Evolutionary conservation across 2,329 filamentous ascomycete genomes (phyloP).

Genomic region (Fusarium verticillioides): DNA sequence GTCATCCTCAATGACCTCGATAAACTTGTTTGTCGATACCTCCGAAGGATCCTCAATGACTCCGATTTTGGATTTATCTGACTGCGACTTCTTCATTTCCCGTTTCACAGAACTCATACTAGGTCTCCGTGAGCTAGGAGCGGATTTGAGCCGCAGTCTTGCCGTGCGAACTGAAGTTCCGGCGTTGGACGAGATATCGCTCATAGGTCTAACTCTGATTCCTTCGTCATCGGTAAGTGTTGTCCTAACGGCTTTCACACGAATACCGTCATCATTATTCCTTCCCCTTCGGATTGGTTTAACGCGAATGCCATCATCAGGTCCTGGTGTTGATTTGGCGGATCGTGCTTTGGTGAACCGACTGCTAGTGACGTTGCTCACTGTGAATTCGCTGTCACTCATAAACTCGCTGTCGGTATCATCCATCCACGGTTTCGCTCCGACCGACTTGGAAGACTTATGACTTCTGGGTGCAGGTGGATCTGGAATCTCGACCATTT

Average conservation of each 20-base stretch:
- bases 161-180: conserved; percentile 41
- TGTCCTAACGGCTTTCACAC: conserved; percentile 44
- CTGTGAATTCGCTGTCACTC: conserved; percentile 48
- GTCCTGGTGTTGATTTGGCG: conserved; percentile 41
- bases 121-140: conserved; percentile 39
- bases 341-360: conserved; percentile 35
- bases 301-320: conserved; percentile 58
- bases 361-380: conserved; percentile 40
- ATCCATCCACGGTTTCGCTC: conserved; percentile 40
- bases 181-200: conserved; percentile 43
- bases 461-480: conserved; percentile 51
- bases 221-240: conserved; percentile 45
- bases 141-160: conserved; percentile 45
- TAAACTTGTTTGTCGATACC: conserved; percentile 19
- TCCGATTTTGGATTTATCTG: conserved; percentile 28
- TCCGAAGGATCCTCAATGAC: conserved; percentile 23
- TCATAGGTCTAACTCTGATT: conserved; percentile 48
- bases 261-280: conserved; percentile 49
- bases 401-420: conserved; percentile 44
- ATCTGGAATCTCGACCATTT: conserved; percentile 63
- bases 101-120: conserved; percentile 46
- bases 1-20: conserved; percentile 26
- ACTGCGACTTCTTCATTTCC: conserved; percentile 39
- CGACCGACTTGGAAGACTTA: conserved; percentile 51
- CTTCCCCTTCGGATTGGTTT: conserved; percentile 51